Evolutionary conservation across 2,329 filamentous ascomycete genomes (phyloP), one percentile per base, ranked within the genome.

Genomic region (Fusarium sp.): DNA sequence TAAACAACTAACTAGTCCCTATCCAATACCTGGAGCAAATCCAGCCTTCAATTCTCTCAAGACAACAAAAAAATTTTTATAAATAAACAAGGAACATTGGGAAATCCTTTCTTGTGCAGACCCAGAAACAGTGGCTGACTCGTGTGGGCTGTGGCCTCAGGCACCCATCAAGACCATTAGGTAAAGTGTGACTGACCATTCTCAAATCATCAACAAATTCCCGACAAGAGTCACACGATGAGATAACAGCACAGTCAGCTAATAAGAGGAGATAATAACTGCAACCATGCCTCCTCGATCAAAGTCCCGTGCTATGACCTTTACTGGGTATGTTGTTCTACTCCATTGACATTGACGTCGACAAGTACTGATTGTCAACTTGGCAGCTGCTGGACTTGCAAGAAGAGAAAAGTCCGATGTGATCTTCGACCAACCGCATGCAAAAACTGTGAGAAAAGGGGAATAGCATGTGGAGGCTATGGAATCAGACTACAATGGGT

Each of bases 311-410:
- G 24, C 55, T n/a, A 58, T 58, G 55, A 58, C 55, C 4, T 58
- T 58, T 8, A 58, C 55, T 9, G 35, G 55, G 55, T 58, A 58
- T 58, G 55, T 27, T 36, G 17, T 14, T 58, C 2, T 10, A 9
- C 55, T 29, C 35, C 35, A 11, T 22, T 8, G n/a, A n/a, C n/a
- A n/a, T n/a, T 57, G 36, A 17, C 6, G 33, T 1, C n/a, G 9
- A 6, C 33, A 7, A 17, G 16, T n/a, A 12, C 55, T 57, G n/a
- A 57, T 29, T 3, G 10, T 27, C 14, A 16, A 12, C 16, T 20
- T 9, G 14, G 16, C n/a, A 71, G 69, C 35, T 71, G 69, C 31
- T 71, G 69, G 69, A 71, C 69, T n/a, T 71, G 69, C 40, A 71
- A 71, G 27, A 51, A 57, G 22, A 67, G 69, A 12, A 71, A 71